Evolutionary conservation across 768 basidiomycete genomes (phyloP).

Genomic region (Cyathus striatus): DNA sequence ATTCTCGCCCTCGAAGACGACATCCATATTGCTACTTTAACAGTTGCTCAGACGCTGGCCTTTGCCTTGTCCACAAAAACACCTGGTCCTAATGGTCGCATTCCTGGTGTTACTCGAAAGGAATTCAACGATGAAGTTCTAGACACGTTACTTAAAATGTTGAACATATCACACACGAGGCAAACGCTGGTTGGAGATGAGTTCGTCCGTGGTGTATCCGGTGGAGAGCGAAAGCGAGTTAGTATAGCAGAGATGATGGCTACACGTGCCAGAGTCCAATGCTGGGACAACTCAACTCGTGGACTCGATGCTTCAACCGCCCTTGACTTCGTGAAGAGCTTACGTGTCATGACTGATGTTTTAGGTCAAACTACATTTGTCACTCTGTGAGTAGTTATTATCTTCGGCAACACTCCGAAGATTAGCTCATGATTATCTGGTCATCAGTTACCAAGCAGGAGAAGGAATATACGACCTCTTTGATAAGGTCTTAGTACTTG

Average conservation of each 20-base stretch:
- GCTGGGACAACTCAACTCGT: constrained; percentile 82
- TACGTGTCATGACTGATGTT: constrained; percentile 83
- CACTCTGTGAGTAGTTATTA: constrained; percentile 45
- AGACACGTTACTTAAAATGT: constrained; percentile 65
- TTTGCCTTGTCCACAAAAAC: constrained; percentile 71
- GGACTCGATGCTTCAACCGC: constrained; percentile 86
- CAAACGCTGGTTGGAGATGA: constrained; percentile 83
- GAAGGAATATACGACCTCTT: constrained; percentile 75
- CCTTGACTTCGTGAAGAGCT: constrained; percentile 74
- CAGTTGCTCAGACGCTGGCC: constrained; percentile 70
- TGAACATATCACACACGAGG: constrained; percentile 79
- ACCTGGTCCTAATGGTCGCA: constrained; percentile 66
- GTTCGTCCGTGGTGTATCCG: constrained; percentile 77
- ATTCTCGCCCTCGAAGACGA: constrained; percentile 46
- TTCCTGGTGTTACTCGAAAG: constrained; percentile 60
- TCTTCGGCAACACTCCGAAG: background rate
- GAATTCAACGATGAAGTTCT: constrained; percentile 53
- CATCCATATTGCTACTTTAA: constrained; percentile 77
- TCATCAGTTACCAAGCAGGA: constrained; percentile 67
- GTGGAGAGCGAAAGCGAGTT: constrained; percentile 76
- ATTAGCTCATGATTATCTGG: background rate
- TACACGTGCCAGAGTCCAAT: constrained; percentile 72
- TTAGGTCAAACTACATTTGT: constrained; percentile 77
- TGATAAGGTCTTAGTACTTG: constrained; percentile 84
- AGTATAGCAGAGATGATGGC: constrained; percentile 88